Evolutionary conservation across 495 filamentous ascomycete species (phyloP), one percentile per base, ranked within the genome.

Genomic region (Hypomontagnella monticulosa): DNA sequence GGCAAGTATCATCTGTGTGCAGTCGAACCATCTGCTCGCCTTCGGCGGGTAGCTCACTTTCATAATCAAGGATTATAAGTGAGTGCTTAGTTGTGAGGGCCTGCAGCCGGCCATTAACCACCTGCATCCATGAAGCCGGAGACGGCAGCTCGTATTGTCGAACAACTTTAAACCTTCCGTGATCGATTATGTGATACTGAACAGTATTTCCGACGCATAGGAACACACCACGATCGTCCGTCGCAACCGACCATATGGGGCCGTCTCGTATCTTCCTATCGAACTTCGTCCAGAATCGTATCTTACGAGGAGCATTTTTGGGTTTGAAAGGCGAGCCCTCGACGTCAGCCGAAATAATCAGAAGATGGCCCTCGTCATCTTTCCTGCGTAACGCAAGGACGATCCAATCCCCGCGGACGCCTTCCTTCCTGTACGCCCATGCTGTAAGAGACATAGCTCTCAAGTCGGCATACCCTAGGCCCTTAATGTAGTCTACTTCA

Each of bases 141-240:
- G 82, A 84, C 16, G 74, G 73, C 9, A 86, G 66, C 11, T 75
- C 61, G 51, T 76, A 70, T 27, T 56, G 41, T 38, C 73, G 80
- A 27, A 74, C 51, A 8, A 66, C 62, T 43, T 69, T 79, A 41
- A 86, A 77, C 50, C 72, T 79, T 63, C 76, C 81, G 11, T 81
- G 73, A 66, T 84, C 78, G 6, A 86, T 74, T 33, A 71, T 53
- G 32, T 84, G 78, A 74, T 82, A 83, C 30, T 80, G 72, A 10
- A 86, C 37, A 4, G 38, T 66, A 1, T 71, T 59, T 12, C 79
- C 80, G 7, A 74, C 72, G 47, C 80, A 81, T 47, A 80, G 79
- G 40, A 86, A 73, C 30, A 86, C 46, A 2, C 81, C 80, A 2
- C 76, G 73, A 3, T 71, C 69, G 37, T 79, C 77, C 0, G 77